Percentiles rank a stretch among this genome's conserved stretches.
These are phyloP conservation scores for Kappamyces sp. DNA, from an alignment of 192 early-diverging fungal species.

Conservation along the genomic window DNA sequence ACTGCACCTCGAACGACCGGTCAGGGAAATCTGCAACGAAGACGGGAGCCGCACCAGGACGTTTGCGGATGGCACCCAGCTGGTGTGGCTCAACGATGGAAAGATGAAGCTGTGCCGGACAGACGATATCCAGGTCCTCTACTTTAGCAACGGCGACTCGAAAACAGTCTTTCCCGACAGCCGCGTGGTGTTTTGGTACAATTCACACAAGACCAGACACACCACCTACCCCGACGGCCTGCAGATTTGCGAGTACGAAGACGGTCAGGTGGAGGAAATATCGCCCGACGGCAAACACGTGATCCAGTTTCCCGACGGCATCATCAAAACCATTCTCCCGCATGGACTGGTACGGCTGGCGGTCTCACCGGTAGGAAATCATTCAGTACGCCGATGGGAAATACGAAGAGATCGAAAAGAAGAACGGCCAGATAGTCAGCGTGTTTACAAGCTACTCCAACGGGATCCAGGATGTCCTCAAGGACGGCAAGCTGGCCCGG, in stretches of 20 bases:
- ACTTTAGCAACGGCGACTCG: conserved; percentile 32
- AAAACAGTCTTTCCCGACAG: conserved; percentile 26
- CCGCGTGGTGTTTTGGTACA: conserved; percentile 30
- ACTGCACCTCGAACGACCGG: neutral
- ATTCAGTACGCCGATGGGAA: conserved; percentile 8
- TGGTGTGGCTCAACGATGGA: conserved; percentile 20
- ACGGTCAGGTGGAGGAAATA: conserved; percentile 30
- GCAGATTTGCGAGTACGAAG: conserved; percentile 27
- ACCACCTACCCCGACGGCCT: conserved; percentile 28
- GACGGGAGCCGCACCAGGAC: conserved; percentile 21
- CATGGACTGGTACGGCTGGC: conserved; percentile 13
- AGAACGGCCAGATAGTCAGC: conserved; percentile 12
- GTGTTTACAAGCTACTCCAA: conserved; percentile 2
- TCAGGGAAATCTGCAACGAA: conserved; percentile 1
- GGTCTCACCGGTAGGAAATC: neutral
- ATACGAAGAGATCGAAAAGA: conserved; percentile 17
- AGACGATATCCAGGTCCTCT: conserved; percentile 6
- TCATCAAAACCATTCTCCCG: conserved; percentile 25
- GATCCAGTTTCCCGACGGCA: conserved; percentile 32
- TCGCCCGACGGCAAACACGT: conserved; percentile 28
- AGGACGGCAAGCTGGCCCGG: conserved; percentile 4
- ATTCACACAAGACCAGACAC: conserved; percentile 25
- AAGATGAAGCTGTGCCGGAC: conserved; percentile 22
- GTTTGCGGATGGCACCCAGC: conserved; percentile 11
- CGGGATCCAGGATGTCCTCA: conserved; percentile 12